Conservation (phyloP, 2,329 filamentous ascomycete genomes). For the Emydomyces testavorans region DNA sequence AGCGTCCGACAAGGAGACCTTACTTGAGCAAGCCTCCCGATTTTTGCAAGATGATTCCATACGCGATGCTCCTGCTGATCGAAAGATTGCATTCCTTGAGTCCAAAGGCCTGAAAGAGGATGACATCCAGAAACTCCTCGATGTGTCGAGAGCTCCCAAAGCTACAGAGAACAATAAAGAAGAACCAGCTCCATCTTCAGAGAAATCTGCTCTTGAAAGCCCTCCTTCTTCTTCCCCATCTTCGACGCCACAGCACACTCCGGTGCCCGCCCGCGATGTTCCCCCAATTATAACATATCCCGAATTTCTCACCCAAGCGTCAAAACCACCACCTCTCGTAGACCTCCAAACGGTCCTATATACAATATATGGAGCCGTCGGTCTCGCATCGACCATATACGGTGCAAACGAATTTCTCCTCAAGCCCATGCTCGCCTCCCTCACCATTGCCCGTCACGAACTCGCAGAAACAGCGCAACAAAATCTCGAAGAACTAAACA, state of each 20-base stretch:
- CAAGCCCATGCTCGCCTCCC: conserved; percentile 45
- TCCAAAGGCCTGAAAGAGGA: conserved; percentile 59
- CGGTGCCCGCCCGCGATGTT: conserved; percentile 21
- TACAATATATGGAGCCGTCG: conserved; percentile 46
- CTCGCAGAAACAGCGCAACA: conserved; percentile 42
- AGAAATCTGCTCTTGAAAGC: background rate
- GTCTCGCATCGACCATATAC: conserved; percentile 45
- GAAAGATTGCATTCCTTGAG: conserved; percentile 64
- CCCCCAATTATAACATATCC: conserved; percentile 57
- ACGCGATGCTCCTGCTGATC: conserved; percentile 54
- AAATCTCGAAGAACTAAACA: conserved; percentile 46
- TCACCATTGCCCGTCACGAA: conserved; percentile 47
- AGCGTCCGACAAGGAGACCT: conserved; percentile 16
- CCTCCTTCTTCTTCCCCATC: background rate
- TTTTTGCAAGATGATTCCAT: conserved; percentile 70
- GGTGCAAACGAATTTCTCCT: conserved; percentile 49
- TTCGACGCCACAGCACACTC: conserved; percentile 10
- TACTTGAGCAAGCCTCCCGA: conserved; percentile 56
- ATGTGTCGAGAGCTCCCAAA: conserved; percentile 27
- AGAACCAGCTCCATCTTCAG: background rate
- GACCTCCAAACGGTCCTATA: conserved; percentile 46
- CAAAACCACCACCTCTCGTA: conserved; percentile 49
- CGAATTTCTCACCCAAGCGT: conserved; percentile 50
- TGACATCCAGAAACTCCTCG: conserved; percentile 59
- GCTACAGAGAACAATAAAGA: conserved; percentile 16